phyloP scores from a whole-genome alignment of 805 yeast genomes.

The Starmerella vitae region DNA sequence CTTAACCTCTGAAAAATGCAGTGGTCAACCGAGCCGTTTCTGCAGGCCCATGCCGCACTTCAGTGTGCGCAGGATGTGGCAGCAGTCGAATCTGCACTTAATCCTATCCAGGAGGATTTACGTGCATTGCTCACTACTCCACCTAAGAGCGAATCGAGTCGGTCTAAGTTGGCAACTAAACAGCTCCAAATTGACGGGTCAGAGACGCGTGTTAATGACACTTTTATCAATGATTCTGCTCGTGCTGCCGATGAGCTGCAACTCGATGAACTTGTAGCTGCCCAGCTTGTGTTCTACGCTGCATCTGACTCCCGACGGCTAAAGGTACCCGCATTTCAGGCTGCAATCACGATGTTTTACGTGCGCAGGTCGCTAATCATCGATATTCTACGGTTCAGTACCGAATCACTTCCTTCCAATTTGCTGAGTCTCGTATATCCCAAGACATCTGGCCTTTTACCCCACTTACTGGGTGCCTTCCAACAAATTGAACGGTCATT shows the following conservation, averaged over 20 bases:
- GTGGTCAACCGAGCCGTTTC: conserved; percentile 26
- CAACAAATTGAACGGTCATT: conserved; percentile 44
- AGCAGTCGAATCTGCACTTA: conserved; percentile 8
- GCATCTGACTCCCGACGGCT: conserved; percentile 30
- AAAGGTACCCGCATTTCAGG: conserved; percentile 25
- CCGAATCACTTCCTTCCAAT: conserved; percentile 9
- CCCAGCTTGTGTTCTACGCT: conserved; percentile 49
- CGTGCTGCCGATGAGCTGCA: conserved; percentile 50
- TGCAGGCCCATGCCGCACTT: conserved; percentile 22
- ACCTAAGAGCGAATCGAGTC: conserved; percentile 26
- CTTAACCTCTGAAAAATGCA: conserved; percentile 16
- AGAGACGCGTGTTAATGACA: conserved; percentile 48
- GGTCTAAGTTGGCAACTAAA: conserved; percentile 28
- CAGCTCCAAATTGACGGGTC: conserved; percentile 38
- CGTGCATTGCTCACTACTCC: conserved; percentile 28
- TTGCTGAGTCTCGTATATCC: conserved; percentile 1
- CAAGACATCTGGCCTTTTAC: conserved; percentile 19
- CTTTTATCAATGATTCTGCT: conserved; percentile 48
- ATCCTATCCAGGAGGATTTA: conserved; percentile 27
- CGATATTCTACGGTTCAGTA: conserved; percentile 28
- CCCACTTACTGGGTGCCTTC: conserved; percentile 42
- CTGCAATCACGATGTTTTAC: conserved; percentile 55
- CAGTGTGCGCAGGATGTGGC: conserved; percentile 2
- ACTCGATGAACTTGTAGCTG: conserved; percentile 63
- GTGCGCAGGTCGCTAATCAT: conserved; percentile 60